Base-by-base conservation (phyloP, 768 basidiomycete species). In the Russula emetica region DNA sequence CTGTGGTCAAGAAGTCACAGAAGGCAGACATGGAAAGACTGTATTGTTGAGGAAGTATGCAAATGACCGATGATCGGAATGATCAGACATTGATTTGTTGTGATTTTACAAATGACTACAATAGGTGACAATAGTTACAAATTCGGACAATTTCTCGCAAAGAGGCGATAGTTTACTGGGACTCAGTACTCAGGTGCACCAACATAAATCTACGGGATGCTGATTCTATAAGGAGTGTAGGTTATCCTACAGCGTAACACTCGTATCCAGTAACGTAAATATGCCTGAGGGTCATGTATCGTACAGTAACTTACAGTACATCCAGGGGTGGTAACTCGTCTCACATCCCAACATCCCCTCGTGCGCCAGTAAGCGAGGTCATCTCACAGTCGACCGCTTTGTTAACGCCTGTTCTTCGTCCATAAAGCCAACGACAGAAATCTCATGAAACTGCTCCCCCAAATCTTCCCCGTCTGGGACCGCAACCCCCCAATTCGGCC, bases 381-480 rank as follows among this genome's bases (percentile, higher is more conserved):
- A 62, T 44, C 55, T 24, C 38, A 56, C 55, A 5, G 16, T 40
- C n/a, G 54, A 65, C 61, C 45, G 40, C 61, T 68, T 65, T 44
- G 53, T 68, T 38, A 71, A 62, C 22, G 60, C 64, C 58, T 73
- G 72, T 61, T 76, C 75, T 64, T 76, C 75, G 34, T 76, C 75
- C 70, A 75, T 67, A 58, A 73, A 74, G 4, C 75, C 75, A 2
- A 73, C 75, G 0, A 72, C 70, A 14, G 69, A 71, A 60, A 77
- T 73, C 53, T 77, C 76, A 61, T 76, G 72, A 55, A 75, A 77
- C 61, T 69, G 72, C 61, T 76, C 76, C 34, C 71, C 72, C 49
- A 76, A 72, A 36, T 75, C 75, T 34, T 76, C 70, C 13, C 71
- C 72, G 34, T 67, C 64, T 55, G 68, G 67, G 49, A 73, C 74